Conservation (phyloP, 73 alveolate genomes). For the Paramecium bursaria region DNA sequence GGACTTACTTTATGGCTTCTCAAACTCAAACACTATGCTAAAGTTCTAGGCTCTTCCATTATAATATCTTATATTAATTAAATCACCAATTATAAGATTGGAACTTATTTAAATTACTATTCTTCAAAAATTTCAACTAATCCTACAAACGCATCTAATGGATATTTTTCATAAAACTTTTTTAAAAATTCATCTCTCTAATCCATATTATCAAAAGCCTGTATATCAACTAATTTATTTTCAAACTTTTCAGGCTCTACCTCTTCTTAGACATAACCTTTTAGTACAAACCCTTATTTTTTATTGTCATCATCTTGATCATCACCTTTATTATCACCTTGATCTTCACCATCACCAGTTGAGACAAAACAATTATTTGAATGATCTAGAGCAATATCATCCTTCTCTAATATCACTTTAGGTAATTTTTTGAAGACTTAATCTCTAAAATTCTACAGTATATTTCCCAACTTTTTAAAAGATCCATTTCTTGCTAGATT, state of each 20-base stretch:
- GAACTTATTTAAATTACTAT: background rate
- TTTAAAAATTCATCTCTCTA: too few relatives aligned
- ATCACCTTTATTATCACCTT: too few relatives aligned
- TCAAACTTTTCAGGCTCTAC: too few relatives aligned
- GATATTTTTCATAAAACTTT: constrained; percentile 30
- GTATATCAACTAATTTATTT: too few relatives aligned
- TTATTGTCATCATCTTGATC: too few relatives aligned
- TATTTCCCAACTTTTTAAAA: background rate
- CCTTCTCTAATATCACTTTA: background rate
- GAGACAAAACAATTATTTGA: too few relatives aligned
- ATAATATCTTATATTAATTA: background rate
- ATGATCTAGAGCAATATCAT: background rate
- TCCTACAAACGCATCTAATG: constrained; percentile 23
- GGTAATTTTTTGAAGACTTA: too few relatives aligned
- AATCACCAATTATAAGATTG: background rate
- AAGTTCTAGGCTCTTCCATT: constrained; percentile 25
- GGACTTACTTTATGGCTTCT: too few relatives aligned
- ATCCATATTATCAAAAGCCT: too few relatives aligned
- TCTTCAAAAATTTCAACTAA: background rate
- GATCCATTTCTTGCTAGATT: constrained; percentile 33
- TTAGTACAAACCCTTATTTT: too few relatives aligned
- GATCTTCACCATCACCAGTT: too few relatives aligned
- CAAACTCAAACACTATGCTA: background rate
- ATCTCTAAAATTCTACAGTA: background rate
- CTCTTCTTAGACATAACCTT: too few relatives aligned